Percentiles rank a stretch among this genome's conserved stretches.
Evolutionary conservation across 176 grass and related monocot species (phyloP).

Genomic region (Rhynchospora pubera): DNA sequence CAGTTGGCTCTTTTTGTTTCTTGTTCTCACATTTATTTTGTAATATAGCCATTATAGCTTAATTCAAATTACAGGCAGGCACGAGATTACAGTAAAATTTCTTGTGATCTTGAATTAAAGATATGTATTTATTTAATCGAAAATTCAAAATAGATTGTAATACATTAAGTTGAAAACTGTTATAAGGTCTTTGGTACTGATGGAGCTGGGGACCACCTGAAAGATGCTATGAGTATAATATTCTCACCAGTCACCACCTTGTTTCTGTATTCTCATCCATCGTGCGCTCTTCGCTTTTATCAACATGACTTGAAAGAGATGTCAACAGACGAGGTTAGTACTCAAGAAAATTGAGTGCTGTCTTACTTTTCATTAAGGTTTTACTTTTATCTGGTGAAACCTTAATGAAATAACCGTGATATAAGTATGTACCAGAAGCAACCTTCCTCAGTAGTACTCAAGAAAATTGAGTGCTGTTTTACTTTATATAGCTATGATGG

Average conservation of each 20-base stretch:
- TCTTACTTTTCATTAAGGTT: too few relatives aligned
- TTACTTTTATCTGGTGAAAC: too few relatives aligned
- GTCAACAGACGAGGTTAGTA: background rate
- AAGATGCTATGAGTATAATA: background rate
- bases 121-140: background rate
- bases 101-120: background rate
- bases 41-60: background rate
- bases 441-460: background rate
- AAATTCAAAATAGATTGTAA: background rate
- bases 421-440: too few relatives aligned
- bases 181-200: background rate
- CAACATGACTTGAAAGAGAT: background rate
- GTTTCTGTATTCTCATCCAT: background rate
- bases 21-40: background rate
- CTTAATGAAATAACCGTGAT: too few relatives aligned
- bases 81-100: background rate
- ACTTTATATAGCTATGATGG: too few relatives aligned
- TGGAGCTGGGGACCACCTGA: background rate
- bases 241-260: background rate
- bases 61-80: background rate
- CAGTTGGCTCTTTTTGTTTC: background rate
- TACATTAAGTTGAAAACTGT: slow-evolving; percentile 3
- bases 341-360: too few relatives aligned
- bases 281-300: background rate
- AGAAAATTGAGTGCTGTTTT: background rate